Conservation (phyloP, 768 basidiomycete genomes). For the Pisolithus marmoratus region DNA sequence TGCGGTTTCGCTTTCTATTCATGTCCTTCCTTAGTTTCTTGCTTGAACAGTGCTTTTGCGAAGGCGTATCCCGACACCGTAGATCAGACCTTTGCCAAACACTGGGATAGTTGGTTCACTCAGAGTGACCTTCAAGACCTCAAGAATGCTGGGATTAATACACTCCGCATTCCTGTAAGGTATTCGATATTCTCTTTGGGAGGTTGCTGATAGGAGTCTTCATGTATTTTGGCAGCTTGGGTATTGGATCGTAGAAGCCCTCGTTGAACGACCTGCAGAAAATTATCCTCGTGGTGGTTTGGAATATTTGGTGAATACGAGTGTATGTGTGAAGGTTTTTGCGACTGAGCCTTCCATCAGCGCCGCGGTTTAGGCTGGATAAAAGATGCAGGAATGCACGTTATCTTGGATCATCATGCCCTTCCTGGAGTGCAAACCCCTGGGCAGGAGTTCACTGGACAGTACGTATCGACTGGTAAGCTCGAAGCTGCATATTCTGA, state of each 20-base stretch:
- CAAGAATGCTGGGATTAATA: constrained; percentile 55
- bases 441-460: constrained; percentile 63
- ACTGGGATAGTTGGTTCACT: constrained; percentile 76
- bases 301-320: constrained; percentile 45
- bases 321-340: neutral
- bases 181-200: no score
- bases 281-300: constrained; percentile 69
- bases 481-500: neutral
- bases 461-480: constrained; percentile 30
- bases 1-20: neutral
- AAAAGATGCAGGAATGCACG: constrained; percentile 55
- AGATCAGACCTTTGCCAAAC: constrained; percentile 51
- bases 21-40: neutral
- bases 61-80: constrained; percentile 54
- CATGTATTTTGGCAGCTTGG: constrained; percentile 48
- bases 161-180: constrained; percentile 69
- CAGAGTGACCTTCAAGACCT: constrained; percentile 55
- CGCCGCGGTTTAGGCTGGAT: constrained; percentile 58
- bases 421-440: constrained; percentile 63
- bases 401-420: constrained; percentile 66
- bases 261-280: constrained; percentile 59
- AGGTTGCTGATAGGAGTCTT: neutral
- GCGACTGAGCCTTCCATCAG: no score
- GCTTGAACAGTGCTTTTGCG: constrained; percentile 45
- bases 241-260: constrained; percentile 74